These are phyloP conservation scores for Silybum marianum DNA, from an alignment of 129 eudicot species.

Conservation along the genomic window DNA sequence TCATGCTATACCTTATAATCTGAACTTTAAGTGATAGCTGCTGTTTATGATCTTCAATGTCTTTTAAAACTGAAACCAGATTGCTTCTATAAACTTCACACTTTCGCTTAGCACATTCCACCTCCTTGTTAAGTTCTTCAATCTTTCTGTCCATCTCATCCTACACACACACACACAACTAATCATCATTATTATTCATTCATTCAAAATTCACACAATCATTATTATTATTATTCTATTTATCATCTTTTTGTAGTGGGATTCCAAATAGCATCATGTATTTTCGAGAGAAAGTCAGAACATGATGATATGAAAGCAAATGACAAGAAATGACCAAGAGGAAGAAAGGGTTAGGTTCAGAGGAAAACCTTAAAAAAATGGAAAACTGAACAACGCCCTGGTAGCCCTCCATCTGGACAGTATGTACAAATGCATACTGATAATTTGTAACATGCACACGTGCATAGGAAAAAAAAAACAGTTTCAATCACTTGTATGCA, in stretches of 20 bases:
- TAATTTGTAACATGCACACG: too few species aligned
- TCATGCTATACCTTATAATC: conserved; percentile 52
- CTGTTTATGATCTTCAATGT: conserved; percentile 69
- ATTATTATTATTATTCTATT: neutral
- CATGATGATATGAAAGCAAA: neutral
- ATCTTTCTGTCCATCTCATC: conserved; percentile 65
- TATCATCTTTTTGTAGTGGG: neutral
- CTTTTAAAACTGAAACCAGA: conserved; percentile 55
- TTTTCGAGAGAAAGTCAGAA: neutral
- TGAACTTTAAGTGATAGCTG: conserved; percentile 62
- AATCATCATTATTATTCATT: conserved; percentile 12
- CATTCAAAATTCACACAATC: neutral
- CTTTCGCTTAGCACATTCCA: conserved; percentile 47
- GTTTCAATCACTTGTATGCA: too few species aligned
- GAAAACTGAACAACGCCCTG: too few species aligned
- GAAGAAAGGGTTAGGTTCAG: too few species aligned
- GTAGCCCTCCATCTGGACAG: too few species aligned
- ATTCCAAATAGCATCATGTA: neutral
- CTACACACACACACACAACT: conserved; percentile 41
- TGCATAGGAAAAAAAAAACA: too few species aligned
- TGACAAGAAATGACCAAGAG: neutral
- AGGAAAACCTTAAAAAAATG: too few species aligned
- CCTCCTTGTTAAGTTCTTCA: conserved; percentile 47
- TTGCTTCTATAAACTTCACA: conserved; percentile 67
- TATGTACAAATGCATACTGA: too few species aligned